phyloP scores from a whole-genome alignment of 805 yeast genomes.

The Wickerhamomyces bovis region DNA sequence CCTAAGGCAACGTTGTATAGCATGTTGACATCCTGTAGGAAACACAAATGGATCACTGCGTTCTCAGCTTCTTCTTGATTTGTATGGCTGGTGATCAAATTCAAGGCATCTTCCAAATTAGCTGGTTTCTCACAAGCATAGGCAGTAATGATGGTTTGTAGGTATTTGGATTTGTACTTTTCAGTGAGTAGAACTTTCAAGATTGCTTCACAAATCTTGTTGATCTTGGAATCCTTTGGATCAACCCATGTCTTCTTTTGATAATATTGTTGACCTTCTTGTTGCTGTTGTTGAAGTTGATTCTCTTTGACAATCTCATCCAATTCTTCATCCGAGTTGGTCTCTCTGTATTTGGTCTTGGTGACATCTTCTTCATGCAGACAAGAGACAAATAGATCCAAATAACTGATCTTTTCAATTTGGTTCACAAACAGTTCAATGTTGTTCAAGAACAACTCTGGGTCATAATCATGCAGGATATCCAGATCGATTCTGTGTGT shows the following conservation, averaged over 20 bases:
- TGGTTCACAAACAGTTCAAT: conserved; percentile 64
- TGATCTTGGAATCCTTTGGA: conserved; percentile 52
- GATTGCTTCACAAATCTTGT: conserved; percentile 69
- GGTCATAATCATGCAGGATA: conserved; percentile 81
- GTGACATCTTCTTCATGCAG: conserved; percentile 83
- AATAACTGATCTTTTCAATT: conserved; percentile 63
- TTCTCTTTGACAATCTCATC: conserved; percentile 25
- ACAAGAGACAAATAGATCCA: conserved; percentile 84
- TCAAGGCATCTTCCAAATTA: conserved; percentile 68
- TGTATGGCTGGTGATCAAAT: conserved; percentile 48
- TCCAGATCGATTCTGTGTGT: conserved; percentile 90
- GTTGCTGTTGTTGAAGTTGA: conserved; percentile 29
- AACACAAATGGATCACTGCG: conserved; percentile 76
- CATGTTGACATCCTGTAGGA: conserved; percentile 81
- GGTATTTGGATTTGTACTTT: conserved; percentile 47
- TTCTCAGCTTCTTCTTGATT: conserved; percentile 46
- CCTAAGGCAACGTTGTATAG: conserved; percentile 78
- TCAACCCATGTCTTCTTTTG: conserved; percentile 34
- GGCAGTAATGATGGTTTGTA: conserved; percentile 82
- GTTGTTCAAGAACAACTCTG: conserved; percentile 58
- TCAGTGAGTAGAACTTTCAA: conserved; percentile 48
- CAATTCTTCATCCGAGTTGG: conserved; percentile 32
- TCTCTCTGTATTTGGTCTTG: conserved; percentile 74
- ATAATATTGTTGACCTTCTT: conserved; percentile 25
- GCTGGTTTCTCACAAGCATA: conserved; percentile 91